Percentiles rank a stretch among this genome's conserved stretches.
Conservation (phyloP, 345 rosid genomes). For the Lumnitzera racemosa region DNA sequence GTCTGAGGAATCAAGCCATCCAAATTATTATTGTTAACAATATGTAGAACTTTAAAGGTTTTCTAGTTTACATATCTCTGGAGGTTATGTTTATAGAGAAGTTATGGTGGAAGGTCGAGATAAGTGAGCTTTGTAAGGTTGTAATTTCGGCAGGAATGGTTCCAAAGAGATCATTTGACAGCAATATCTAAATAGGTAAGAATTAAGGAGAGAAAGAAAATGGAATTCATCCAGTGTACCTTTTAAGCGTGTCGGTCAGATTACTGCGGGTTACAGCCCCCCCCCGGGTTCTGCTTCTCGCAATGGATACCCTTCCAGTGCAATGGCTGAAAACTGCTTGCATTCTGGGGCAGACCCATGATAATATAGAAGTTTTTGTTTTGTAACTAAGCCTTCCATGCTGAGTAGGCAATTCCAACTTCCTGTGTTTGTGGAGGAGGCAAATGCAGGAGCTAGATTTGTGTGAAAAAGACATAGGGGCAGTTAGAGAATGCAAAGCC, state of each 20-base stretch:
- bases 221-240: conserved; percentile 14
- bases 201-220: conserved; percentile 15
- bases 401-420: conserved; percentile 12
- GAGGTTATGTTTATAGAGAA: conserved; percentile 4
- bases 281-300: neutral
- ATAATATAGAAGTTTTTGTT: neutral
- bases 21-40: conserved; percentile 5
- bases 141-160: conserved; percentile 13
- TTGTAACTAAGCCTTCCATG: conserved; percentile 20
- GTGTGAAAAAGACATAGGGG: too few species aligned
- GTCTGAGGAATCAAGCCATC: conserved; percentile 14
- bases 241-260: neutral
- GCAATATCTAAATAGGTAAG: conserved; percentile 13
- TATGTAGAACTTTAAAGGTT: neutral
- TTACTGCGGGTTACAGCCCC: conserved; percentile 11
- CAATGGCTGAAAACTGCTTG: neutral
- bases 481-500: too few species aligned
- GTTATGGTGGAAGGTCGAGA: conserved; percentile 4
- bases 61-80: conserved; percentile 2
- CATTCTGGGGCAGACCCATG: neutral
- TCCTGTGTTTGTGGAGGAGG: conserved; percentile 1
- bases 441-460: neutral
- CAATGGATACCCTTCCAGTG: conserved; percentile 18
- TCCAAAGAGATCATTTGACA: conserved; percentile 14
- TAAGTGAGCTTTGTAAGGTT: conserved; percentile 6